Percentiles rank a stretch among this genome's conserved stretches.
These are phyloP conservation scores for Aurinia saxatilis DNA, from an alignment of 345 rosid species.

Conservation along the genomic window DNA sequence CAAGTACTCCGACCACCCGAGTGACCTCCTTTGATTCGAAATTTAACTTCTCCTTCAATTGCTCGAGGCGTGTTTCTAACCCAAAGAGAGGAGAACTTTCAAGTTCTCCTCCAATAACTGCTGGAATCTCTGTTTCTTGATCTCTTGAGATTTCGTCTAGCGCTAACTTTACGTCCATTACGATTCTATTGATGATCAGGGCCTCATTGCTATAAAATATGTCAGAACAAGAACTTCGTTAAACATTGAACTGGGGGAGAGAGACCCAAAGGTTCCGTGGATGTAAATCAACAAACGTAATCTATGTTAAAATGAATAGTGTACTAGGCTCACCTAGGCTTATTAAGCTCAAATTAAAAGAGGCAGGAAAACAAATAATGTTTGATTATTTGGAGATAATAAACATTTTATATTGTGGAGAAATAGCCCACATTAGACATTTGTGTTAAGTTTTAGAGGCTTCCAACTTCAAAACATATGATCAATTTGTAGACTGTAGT, in stretches of 20 bases:
- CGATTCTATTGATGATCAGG: background rate
- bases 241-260: background rate
- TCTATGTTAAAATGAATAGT: no score
- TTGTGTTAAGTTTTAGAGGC: no score
- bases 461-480: no score
- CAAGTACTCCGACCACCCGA: constrained; percentile 9
- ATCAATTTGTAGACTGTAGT: no score
- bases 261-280: background rate
- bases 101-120: background rate
- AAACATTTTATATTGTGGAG: no score
- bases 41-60: constrained; percentile 3
- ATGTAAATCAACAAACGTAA: no score
- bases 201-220: constrained; percentile 1
- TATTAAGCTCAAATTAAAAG: no score
- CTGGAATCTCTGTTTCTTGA: background rate
- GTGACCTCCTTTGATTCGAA: background rate
- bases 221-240: background rate
- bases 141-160: background rate
- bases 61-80: background rate
- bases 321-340: no score
- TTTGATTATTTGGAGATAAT: no score
- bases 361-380: no score
- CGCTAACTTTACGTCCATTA: background rate
- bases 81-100: background rate
- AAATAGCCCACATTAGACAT: no score